These are phyloP conservation scores for Cryptococcus floricola DNA, from an alignment of 1,284 basidiomycete genomes.

Conservation along the genomic window DNA sequence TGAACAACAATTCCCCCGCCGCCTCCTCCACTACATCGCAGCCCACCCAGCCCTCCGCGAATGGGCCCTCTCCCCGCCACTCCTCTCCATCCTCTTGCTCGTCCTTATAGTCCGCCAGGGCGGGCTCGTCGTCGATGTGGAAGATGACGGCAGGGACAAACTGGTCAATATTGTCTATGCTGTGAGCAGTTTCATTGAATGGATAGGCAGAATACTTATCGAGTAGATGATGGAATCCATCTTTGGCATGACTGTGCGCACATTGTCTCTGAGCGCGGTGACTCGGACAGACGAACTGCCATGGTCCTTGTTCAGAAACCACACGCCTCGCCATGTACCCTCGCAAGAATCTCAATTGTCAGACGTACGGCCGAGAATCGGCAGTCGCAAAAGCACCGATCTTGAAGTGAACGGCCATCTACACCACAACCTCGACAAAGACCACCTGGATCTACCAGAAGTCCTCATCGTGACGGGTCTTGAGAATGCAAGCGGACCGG, in stretches of 20 bases:
- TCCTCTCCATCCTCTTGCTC: slow-evolving; percentile 35
- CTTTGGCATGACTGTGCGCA: slow-evolving; percentile 25
- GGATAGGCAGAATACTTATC: slow-evolving; percentile 19
- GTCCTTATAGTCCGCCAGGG: slow-evolving; percentile 32
- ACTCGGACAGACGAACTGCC: slow-evolving; percentile 6
- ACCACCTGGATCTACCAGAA: slow-evolving; percentile 5
- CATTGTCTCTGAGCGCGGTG: slow-evolving; percentile 11
- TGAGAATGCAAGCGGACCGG: slow-evolving; percentile 25
- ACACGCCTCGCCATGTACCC: not conserved
- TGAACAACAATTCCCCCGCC: slow-evolving; percentile 14
- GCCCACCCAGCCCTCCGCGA: slow-evolving; percentile 9
- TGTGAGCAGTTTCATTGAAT: slow-evolving; percentile 4
- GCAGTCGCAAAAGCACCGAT: not conserved
- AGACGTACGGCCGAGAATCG: not conserved
- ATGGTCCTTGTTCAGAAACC: not conserved
- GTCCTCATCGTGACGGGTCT: slow-evolving; percentile 34
- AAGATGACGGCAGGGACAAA: slow-evolving; percentile 1
- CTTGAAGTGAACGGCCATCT: not conserved
- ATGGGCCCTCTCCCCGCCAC: slow-evolving; percentile 26
- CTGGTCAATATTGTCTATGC: slow-evolving; percentile 2
- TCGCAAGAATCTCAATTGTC: not conserved
- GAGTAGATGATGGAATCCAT: slow-evolving; percentile 24
- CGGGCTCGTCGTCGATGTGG: slow-evolving; percentile 35
- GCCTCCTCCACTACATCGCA: slow-evolving; percentile 14
- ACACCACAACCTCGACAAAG: not conserved